Evolutionary conservation across 371 early-diverging fungal genomes (phyloP), one percentile per base, ranked within the genome.

Genomic region (Mucor sp.): DNA sequence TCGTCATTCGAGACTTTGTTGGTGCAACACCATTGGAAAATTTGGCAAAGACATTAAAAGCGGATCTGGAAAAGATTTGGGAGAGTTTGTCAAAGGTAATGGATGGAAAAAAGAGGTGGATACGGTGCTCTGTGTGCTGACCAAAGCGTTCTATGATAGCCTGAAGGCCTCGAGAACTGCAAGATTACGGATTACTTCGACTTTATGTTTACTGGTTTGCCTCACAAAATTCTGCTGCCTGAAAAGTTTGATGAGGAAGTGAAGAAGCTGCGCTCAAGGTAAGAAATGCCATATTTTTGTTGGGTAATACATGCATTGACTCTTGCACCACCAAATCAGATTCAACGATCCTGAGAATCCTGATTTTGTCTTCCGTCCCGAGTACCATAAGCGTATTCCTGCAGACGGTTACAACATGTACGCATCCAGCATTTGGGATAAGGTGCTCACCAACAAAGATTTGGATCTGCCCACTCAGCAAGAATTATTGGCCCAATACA

Each of bases 401-500:
- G 95, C 94, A 9, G 99, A 99, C 62, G 99, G 98, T 19, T 93
- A 98, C 73, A 89, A 93, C 32, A 80, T 88, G 19, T 99, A 95
- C 79, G 95, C 95, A 7, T 86, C 92, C 58, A 83, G 90, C 53
- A 94, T 99, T 61, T 99, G 99, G 99, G 89, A 90, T 67, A 95
- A 94, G 82, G 94, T 98, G 55, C 80, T 93, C 66, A 87, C 91
- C 69, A 97, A 96, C 85, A 93, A 93, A 66, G 99, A 98, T 69
- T 81, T 99, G 66, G 99, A 99, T 82, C 79, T 99, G 53, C 99
- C 99, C 4, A 97, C 98, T 3, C 99, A 99, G 76, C 97, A 97
- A 81, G 95, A 98, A 74, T 80, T 99, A 53, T 82, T 99, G 64
- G 98, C 99, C 28, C 98, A 98, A 82, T 98, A 93, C 78, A 92